These are phyloP conservation scores for Paecilomyces sp. DNA, from an alignment of 2,329 filamentous ascomycete species.

Conservation along the genomic window DNA sequence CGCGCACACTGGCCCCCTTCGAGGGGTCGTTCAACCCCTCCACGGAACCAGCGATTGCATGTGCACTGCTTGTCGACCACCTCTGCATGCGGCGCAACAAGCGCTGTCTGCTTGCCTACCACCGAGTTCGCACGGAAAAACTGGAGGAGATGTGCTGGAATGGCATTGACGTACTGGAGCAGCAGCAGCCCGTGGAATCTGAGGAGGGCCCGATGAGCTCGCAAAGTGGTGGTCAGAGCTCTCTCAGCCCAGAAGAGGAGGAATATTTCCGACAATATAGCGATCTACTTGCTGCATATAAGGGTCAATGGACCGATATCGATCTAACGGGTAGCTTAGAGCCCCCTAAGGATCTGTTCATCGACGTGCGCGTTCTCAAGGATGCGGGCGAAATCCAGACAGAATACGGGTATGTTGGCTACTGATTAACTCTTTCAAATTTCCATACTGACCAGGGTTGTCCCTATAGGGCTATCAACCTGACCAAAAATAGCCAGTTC, in stretches of 20 bases:
- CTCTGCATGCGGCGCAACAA: slow-evolving; percentile 95
- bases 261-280: slow-evolving; percentile 91
- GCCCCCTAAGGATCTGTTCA: slow-evolving; percentile 90
- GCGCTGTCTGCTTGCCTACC: slow-evolving; percentile 88
- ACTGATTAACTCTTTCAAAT: neutral
- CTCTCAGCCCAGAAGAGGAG: slow-evolving; percentile 89
- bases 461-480: slow-evolving; percentile 68
- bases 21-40: slow-evolving; percentile 79
- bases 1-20: slow-evolving; percentile 71
- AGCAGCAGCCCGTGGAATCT: slow-evolving; percentile 43
- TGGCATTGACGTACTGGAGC: slow-evolving; percentile 73
- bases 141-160: slow-evolving; percentile 92
- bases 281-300: slow-evolving; percentile 89
- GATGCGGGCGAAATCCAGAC: slow-evolving; percentile 98
- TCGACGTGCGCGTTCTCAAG: slow-evolving; percentile 91
- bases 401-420: slow-evolving; percentile 75
- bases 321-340: slow-evolving; percentile 91
- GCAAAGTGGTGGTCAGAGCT: slow-evolving; percentile 56
- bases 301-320: slow-evolving; percentile 97
- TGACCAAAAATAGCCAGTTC: slow-evolving; percentile 98
- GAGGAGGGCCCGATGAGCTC: slow-evolving; percentile 28
- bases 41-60: slow-evolving; percentile 74
- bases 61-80: slow-evolving; percentile 85
- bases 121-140: slow-evolving; percentile 82
- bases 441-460: neutral